A percentile compares a stretch with the other conserved stretches of the same genome.
phyloP scores from a whole-genome alignment of 441 rosid genomes.

The Populus hybrid region DNA sequence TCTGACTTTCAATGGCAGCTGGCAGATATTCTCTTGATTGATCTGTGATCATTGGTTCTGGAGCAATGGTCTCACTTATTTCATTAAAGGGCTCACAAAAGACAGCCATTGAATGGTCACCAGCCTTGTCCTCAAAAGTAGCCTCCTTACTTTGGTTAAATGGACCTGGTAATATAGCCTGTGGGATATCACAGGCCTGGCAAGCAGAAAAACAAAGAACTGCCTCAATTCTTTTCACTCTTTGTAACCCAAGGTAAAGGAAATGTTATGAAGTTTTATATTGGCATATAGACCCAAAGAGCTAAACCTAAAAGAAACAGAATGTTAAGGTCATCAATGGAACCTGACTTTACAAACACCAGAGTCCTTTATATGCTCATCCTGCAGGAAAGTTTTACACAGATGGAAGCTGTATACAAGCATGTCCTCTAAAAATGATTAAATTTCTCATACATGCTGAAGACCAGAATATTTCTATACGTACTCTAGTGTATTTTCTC shows the following conservation, averaged over 20 bases:
- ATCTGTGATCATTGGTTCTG: conserved; percentile 11
- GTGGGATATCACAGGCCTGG: conserved; percentile 42
- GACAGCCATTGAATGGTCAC: conserved; percentile 18
- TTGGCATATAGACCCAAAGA: background rate
- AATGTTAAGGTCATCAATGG: background rate
- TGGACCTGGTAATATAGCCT: conserved; percentile 37
- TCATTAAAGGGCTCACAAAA: conserved; percentile 19
- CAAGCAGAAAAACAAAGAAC: background rate
- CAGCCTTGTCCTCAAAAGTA: conserved; percentile 3
- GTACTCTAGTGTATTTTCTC: background rate
- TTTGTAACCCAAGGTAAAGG: background rate
- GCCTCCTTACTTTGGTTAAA: conserved; percentile 22
- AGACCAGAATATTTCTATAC: too few species aligned
- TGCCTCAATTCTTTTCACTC: background rate
- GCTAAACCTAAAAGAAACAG: background rate
- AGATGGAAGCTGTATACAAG: background rate
- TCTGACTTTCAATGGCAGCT: conserved; percentile 17
- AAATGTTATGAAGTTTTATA: background rate
- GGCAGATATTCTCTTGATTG: conserved; percentile 11
- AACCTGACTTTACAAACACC: background rate
- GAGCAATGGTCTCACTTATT: conserved; percentile 10
- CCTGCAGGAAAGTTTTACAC: background rate
- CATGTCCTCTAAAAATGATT: background rate
- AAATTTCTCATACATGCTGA: too few species aligned
- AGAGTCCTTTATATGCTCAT: background rate